A percentile compares a stretch with the other conserved stretches of the same genome.
Conservation (phyloP, 2,329 filamentous ascomycete genomes). For the Botrytis pseudocinerea region DNA sequence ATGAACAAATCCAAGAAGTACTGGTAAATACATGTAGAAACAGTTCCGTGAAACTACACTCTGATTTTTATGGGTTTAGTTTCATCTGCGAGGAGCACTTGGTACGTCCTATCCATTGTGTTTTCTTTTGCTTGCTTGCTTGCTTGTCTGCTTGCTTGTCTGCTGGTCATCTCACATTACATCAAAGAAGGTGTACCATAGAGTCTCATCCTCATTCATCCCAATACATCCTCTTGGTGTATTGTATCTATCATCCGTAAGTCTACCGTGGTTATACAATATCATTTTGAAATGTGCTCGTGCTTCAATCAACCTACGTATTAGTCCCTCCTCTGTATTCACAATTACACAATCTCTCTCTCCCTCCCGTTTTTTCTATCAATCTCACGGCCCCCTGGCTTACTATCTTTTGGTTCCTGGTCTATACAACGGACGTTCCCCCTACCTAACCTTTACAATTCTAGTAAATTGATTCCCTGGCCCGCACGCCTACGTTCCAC, state of each 20-base stretch:
- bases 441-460: constrained; percentile 11
- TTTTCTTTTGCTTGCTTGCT: constrained; percentile 12
- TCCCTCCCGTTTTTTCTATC: not conserved
- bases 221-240: constrained; percentile 17
- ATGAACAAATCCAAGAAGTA: not conserved
- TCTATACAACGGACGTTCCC: constrained; percentile 11
- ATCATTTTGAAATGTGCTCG: constrained; percentile 5
- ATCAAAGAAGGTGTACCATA: not conserved
- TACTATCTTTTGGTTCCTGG: constrained; percentile 15
- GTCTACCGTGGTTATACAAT: constrained; percentile 11
- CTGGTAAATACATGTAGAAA: not conserved
- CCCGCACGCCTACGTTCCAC: constrained; percentile 13
- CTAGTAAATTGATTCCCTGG: not conserved
- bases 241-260: not conserved
- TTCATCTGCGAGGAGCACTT: not conserved
- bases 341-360: not conserved
- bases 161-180: not conserved
- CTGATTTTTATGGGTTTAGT: not conserved
- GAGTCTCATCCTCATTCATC: not conserved
- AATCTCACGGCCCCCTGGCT: constrained; percentile 6
- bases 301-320: not conserved
- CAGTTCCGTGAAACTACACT: not conserved
- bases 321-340: not conserved
- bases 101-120: not conserved
- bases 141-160: not conserved